These are phyloP conservation scores for Eimeria zaria DNA, from an alignment of 169 alveolate genomes.

Conservation along the genomic window DNA sequence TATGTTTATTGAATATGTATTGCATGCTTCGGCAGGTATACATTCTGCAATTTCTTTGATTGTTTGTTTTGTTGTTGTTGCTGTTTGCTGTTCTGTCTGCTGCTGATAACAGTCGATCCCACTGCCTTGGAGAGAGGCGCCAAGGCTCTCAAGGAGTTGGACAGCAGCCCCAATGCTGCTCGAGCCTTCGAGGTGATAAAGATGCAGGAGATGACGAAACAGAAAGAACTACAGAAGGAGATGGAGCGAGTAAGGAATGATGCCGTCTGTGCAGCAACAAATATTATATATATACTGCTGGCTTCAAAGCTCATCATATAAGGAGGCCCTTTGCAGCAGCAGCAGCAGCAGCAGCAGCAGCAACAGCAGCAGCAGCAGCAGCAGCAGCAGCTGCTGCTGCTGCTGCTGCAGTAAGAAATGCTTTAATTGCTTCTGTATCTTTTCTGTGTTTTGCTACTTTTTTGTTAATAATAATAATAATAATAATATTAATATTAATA, in stretches of 20 bases:
- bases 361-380: background rate
- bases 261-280: background rate
- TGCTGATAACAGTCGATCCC: constrained; percentile 95
- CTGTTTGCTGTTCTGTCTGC: background rate
- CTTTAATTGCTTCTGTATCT: too few relatives aligned
- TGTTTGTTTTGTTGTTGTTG: background rate
- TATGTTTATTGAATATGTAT: background rate
- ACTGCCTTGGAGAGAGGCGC: constrained; percentile 99
- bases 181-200: constrained; percentile 98
- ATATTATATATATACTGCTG: background rate
- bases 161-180: constrained; percentile 96
- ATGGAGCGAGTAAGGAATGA: constrained; percentile 89
- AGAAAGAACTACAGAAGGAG: constrained; percentile 96
- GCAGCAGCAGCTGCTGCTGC: background rate
- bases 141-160: constrained; percentile 98
- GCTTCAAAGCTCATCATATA: background rate
- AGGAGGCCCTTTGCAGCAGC: background rate
- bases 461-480: too few relatives aligned
- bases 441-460: too few relatives aligned
- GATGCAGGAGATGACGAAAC: constrained; percentile 97
- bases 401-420: too few relatives aligned
- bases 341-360: background rate
- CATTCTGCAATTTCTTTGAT: background rate
- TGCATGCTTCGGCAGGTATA: background rate
- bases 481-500: too few relatives aligned